These are phyloP conservation scores for Clonostachys chloroleuca DNA, from an alignment of 2,329 filamentous ascomycete species.

Conservation along the genomic window DNA sequence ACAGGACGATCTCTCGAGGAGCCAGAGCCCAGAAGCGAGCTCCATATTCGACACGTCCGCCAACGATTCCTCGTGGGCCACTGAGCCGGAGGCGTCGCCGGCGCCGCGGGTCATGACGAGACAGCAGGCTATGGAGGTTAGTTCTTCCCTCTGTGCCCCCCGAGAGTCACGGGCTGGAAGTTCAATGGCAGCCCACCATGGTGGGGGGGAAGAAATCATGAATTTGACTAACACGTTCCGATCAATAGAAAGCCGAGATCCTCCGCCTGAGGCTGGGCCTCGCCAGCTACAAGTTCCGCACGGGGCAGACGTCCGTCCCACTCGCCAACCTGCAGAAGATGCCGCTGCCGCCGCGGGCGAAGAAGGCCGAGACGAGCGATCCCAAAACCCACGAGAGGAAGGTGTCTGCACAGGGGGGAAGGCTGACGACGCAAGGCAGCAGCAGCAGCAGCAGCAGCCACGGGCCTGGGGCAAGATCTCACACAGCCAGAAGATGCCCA, in stretches of 20 bases:
- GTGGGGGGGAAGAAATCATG: background rate
- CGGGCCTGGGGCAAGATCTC: too few species aligned
- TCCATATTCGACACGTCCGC: conserved; percentile 46
- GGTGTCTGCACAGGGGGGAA: background rate
- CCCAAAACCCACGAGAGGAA: conserved; percentile 3
- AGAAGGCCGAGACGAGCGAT: conserved; percentile 5
- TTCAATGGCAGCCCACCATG: background rate
- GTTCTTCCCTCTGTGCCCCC: conserved; percentile 2
- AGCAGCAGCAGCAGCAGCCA: background rate
- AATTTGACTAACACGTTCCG: background rate
- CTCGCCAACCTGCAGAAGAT: conserved; percentile 51
- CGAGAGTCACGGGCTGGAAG: background rate
- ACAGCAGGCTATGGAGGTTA: conserved; percentile 48
- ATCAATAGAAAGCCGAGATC: conserved; percentile 54
- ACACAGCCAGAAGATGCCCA: too few species aligned
- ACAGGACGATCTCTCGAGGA: conserved; percentile 15
- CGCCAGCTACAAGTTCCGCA: conserved; percentile 71
- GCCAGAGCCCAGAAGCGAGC: conserved; percentile 29
- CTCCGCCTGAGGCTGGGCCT: conserved; percentile 65
- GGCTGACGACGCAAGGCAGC: background rate
- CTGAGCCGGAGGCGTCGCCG: conserved; percentile 31
- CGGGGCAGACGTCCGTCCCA: conserved; percentile 64
- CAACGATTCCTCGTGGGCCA: conserved; percentile 39
- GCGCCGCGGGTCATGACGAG: conserved; percentile 32
- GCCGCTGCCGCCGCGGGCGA: conserved; percentile 15